Evolutionary conservation across 2,329 filamentous ascomycete species (phyloP).

Genomic region (Nemania serpens): DNA sequence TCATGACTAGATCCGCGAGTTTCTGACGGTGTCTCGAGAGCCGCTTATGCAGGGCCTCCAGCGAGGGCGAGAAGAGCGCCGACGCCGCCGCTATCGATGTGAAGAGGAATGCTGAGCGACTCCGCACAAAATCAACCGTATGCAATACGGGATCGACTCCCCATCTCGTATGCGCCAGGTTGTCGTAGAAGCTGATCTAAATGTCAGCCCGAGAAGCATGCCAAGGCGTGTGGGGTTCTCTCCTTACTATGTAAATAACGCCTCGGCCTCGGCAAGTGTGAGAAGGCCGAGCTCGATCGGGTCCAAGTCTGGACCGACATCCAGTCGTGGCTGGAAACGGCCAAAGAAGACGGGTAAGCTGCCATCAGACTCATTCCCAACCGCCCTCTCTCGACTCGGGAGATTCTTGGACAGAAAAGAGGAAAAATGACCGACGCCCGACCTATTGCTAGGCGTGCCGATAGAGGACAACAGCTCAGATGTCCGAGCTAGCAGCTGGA

Average conservation of each 20-base stretch:
- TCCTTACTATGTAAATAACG: slow-evolving; percentile 64
- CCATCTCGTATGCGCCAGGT: slow-evolving; percentile 75
- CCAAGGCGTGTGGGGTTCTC: background rate
- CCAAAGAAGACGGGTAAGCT: slow-evolving; percentile 70
- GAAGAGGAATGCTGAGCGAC: slow-evolving; percentile 71
- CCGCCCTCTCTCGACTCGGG: slow-evolving; percentile 39
- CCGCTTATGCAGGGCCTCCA: slow-evolving; percentile 67
- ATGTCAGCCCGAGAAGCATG: slow-evolving; percentile 9
- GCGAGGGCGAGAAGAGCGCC: slow-evolving; percentile 67
- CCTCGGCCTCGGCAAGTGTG: slow-evolving; percentile 66
- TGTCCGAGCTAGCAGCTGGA: slow-evolving; percentile 73
- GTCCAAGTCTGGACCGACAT: slow-evolving; percentile 67
- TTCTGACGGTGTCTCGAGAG: slow-evolving; percentile 67
- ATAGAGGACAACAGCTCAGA: slow-evolving; percentile 62
- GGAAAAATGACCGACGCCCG: slow-evolving; percentile 20
- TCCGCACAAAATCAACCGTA: slow-evolving; percentile 67
- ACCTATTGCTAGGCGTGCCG: slow-evolving; percentile 31
- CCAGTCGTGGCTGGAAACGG: slow-evolving; percentile 64
- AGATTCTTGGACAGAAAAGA: slow-evolving; percentile 30
- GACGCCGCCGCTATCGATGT: slow-evolving; percentile 73
- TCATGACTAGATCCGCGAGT: slow-evolving; percentile 65
- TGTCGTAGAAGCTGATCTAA: slow-evolving; percentile 64
- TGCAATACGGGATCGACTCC: slow-evolving; percentile 71
- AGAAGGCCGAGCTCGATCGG: slow-evolving; percentile 73
- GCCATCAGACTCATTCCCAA: slow-evolving; percentile 49